A percentile compares a stretch with the other conserved stretches of the same genome.
phyloP scores from a whole-genome alignment of 352 stramenopile genomes.

The Globisporangium ultimum region DNA sequence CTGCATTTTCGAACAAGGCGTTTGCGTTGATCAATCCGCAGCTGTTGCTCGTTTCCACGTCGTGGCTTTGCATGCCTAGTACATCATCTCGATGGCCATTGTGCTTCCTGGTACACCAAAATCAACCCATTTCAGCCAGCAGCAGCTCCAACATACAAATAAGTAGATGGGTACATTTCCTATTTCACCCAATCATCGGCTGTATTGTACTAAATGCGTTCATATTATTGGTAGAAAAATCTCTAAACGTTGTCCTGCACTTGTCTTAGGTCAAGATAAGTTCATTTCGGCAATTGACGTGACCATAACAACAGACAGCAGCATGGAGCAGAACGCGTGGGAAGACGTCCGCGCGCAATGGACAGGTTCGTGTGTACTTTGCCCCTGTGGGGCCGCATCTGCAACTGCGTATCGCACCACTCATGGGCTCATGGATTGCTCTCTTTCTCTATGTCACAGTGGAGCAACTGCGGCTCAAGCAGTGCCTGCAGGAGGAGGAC shows the following conservation, averaged over 20 bases:
- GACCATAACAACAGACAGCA: not conserved
- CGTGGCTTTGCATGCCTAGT: not conserved
- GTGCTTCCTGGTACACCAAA: not conserved
- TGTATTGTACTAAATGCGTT: no score
- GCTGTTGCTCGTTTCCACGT: not conserved
- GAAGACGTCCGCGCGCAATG: conserved; percentile 12
- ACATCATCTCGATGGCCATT: not conserved
- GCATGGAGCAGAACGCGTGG: not conserved
- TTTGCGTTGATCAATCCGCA: no score
- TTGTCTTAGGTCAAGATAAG: no score
- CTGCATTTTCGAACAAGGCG: not conserved
- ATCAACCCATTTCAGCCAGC: not conserved
- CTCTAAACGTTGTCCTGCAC: no score
- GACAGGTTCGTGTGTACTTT: conserved; percentile 4
- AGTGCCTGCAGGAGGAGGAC: conserved; percentile 41
- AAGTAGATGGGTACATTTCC: not conserved
- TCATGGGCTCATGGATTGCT: not conserved
- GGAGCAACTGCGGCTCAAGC: conserved; percentile 62
- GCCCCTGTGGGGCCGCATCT: no score
- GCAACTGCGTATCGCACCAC: not conserved
- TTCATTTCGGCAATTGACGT: not conserved
- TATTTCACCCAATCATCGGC: not conserved
- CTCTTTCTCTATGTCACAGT: conserved; percentile 13
- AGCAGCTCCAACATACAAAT: not conserved
- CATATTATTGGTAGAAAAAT: no score